Base-by-base conservation (phyloP, 306 rosid species). In the Corylus heterophylla region DNA sequence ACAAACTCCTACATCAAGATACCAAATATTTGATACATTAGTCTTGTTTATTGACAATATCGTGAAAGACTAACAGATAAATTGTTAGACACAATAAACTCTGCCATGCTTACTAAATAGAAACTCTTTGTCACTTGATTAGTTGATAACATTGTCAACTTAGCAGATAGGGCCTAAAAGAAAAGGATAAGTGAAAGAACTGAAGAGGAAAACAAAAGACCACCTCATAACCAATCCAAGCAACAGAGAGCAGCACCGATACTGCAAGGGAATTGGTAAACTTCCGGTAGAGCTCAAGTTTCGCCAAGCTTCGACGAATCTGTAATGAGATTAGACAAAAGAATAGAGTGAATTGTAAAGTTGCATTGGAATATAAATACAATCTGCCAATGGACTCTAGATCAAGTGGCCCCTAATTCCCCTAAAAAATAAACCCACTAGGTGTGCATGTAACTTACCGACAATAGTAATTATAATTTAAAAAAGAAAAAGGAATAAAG, bases 191-290 rank as follows among this genome's bases (percentile, higher is more conserved):
- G 62, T 52, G 42, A 47, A 64, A 50, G 48, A 71, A 69, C 7
- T 7, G 47, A 66, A 55, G 70, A 54, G 37, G 47, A 63, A 61
- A 77, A 14, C 37, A 70, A 81, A 79, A 70, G 64, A 72, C 4
- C 72, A 91, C 97, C 97, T 91, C 97, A 42, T 89, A 88, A 50
- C 93, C 92, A 74, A 91, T 91, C 93, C 97, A 91, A 82, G 86
- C 12, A 29, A 91, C 87, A 25, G 97, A 91, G 61, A 89, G 89
- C 78, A 91, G 80, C 77, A 91, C 92, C 37, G 97, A 85, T 78
- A 85, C 89, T 13, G 97, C 97, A 86, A 91, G 93, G 75, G 83
- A 82, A 85, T 91, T 89, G n/a, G 97, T 89, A 81, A 91, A 91
- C 69, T 86, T 91, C 83, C 93, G 80, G 92, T 91, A 91, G 74